Evolutionary conservation across 2,329 filamentous ascomycete species (phyloP).

Genomic region (Hyphodiscus sp.): DNA sequence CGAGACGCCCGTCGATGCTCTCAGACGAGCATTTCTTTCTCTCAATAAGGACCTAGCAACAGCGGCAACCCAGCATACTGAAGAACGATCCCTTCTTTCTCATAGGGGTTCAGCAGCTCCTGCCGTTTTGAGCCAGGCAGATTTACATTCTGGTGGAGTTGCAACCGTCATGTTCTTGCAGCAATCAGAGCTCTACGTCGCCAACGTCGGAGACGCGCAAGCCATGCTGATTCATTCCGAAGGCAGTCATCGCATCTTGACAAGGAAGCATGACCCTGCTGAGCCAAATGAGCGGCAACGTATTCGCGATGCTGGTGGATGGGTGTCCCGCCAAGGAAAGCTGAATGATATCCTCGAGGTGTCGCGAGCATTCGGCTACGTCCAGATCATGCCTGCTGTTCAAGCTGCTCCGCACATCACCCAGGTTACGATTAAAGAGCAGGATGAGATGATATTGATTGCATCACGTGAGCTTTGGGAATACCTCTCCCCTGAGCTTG

Average conservation of each 20-base stretch:
- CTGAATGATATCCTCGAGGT: constrained; percentile 89
- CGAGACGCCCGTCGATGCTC: constrained; percentile 75
- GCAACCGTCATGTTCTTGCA: constrained; percentile 88
- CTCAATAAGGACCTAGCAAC: constrained; percentile 93
- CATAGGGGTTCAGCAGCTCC: constrained; percentile 68
- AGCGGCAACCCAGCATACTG: constrained; percentile 71
- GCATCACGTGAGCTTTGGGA: constrained; percentile 95
- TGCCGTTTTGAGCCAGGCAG: constrained; percentile 78
- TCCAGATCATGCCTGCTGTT: constrained; percentile 84
- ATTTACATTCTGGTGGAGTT: constrained; percentile 83
- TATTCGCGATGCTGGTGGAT: constrained; percentile 90
- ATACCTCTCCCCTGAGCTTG: constrained; percentile 80
- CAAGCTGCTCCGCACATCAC: constrained; percentile 83
- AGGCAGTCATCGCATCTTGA: constrained; percentile 75
- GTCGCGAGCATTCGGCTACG: constrained; percentile 91
- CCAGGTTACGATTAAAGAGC: constrained; percentile 72
- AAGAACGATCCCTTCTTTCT: constrained; percentile 60
- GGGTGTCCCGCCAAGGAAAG: constrained; percentile 89
- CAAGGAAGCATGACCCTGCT: constrained; percentile 87
- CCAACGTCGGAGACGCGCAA: constrained; percentile 92
- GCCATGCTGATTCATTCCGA: constrained; percentile 92
- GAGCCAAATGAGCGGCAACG: constrained; percentile 77
- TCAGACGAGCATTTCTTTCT: constrained; percentile 78
- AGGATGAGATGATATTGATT: constrained; percentile 88
- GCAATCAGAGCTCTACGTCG: constrained; percentile 84